These are phyloP conservation scores for Brassica carinata DNA, from an alignment of 345 rosid species.

Conservation along the genomic window DNA sequence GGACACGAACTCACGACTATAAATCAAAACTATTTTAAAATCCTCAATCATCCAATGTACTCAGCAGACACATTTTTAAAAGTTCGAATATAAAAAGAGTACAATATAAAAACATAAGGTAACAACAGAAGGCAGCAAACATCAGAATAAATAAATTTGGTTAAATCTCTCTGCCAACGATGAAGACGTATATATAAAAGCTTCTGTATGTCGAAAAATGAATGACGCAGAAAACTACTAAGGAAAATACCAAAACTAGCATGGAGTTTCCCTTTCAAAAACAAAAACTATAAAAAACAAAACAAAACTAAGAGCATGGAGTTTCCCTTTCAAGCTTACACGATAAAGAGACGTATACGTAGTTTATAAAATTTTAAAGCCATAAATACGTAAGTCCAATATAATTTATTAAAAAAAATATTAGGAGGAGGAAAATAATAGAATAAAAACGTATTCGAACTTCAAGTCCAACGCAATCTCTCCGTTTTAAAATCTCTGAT, in stretches of 20 bases:
- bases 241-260: conserved; percentile 25
- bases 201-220: neutral
- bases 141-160: neutral
- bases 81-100: neutral
- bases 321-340: conserved; percentile 36
- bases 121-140: conserved; percentile 21
- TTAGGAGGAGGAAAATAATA: neutral
- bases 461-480: neutral
- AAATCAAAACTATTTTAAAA: neutral
- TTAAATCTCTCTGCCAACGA: conserved; percentile 28
- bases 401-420: neutral
- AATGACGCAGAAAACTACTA: conserved; percentile 28
- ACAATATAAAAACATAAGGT: neutral
- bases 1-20: conserved; percentile 28
- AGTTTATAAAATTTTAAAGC: neutral
- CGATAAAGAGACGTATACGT: conserved; percentile 41
- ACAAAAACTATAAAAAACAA: neutral
- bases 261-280: conserved; percentile 34
- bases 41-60: conserved; percentile 1
- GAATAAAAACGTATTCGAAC: conserved; percentile 11
- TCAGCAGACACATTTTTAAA: neutral
- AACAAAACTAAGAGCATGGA: conserved; percentile 22
- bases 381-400: conserved; percentile 14
- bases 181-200: conserved; percentile 24
- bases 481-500: conserved; percentile 1